These are phyloP conservation scores for Cercophora samala DNA, from an alignment of 495 filamentous ascomycete genomes.

Conservation along the genomic window DNA sequence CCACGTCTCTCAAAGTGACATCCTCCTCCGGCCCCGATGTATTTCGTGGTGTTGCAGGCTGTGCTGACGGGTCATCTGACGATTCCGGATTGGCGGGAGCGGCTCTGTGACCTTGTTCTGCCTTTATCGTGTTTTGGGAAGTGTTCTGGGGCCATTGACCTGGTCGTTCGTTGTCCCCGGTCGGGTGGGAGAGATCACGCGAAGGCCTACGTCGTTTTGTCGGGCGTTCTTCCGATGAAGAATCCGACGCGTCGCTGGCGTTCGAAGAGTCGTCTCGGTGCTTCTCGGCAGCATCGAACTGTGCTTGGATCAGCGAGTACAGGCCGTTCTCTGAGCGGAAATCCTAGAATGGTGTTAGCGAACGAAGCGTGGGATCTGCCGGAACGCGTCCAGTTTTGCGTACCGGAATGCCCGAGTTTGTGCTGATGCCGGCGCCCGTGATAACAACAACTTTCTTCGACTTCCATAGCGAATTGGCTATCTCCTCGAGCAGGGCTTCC, in stretches of 20 bases:
- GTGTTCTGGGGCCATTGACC: neutral
- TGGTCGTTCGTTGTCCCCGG: neutral
- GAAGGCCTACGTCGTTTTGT: constrained; percentile 43
- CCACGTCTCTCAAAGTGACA: constrained; percentile 10
- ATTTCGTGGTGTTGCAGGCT: neutral
- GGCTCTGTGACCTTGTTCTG: neutral
- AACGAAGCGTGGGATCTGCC: constrained; percentile 3
- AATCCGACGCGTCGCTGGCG: constrained; percentile 20
- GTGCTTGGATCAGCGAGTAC: constrained; percentile 64
- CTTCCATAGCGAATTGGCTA: constrained; percentile 58
- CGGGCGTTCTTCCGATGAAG: constrained; percentile 33
- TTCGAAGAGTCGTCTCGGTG: constrained; percentile 10
- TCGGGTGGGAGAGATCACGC: constrained; percentile 19
- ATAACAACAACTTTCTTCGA: constrained; percentile 63
- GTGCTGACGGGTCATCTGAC: neutral
- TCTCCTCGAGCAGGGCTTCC: constrained; percentile 53
- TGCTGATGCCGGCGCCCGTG: constrained; percentile 69
- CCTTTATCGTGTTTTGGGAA: neutral
- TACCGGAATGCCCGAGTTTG: constrained; percentile 70
- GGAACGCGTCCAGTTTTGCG: constrained; percentile 28
- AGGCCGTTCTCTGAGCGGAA: constrained; percentile 69
- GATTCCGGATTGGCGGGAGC: neutral
- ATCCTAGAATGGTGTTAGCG: constrained; percentile 50
- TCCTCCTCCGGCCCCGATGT: constrained; percentile 1
- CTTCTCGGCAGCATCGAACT: constrained; percentile 51